Evolutionary conservation across 2,329 filamentous ascomycete species (phyloP).

Genomic region (Podosphaera xanthii): DNA sequence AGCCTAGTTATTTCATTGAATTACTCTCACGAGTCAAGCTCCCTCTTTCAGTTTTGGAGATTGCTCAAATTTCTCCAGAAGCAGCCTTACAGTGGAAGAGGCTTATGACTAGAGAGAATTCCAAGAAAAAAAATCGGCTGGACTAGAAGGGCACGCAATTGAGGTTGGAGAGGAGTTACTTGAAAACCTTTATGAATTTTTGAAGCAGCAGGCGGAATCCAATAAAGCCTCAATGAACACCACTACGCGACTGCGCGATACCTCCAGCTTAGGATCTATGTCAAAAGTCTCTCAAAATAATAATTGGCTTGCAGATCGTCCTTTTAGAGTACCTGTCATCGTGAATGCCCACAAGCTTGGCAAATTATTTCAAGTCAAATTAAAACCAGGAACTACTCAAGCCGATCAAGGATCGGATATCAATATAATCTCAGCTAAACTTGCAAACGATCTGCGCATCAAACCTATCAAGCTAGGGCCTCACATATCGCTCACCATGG

Average conservation of each 20-base stretch:
- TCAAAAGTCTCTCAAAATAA: too few species aligned
- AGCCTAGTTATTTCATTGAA: too few species aligned
- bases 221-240: not conserved
- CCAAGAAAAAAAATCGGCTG: too few species aligned
- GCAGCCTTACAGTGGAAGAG: too few species aligned
- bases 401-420: not conserved
- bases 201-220: not conserved
- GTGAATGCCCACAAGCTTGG: not conserved
- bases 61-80: too few species aligned
- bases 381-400: not conserved
- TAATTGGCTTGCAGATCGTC: not conserved
- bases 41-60: too few species aligned
- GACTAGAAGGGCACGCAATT: too few species aligned
- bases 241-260: not conserved
- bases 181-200: not conserved
- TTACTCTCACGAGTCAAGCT: too few species aligned
- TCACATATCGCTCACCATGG: not conserved
- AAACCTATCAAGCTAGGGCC: not conserved
- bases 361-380: not conserved
- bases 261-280: too few species aligned
- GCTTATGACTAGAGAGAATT: too few species aligned
- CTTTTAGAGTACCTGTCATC: not conserved
- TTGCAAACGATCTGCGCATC: not conserved
- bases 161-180: not conserved
- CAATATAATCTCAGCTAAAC: not conserved